A percentile compares a stretch with the other conserved stretches of the same genome.
phyloP scores from a whole-genome alignment of 1,284 basidiomycete genomes.

The Pyrrhoderma lamaoense region DNA sequence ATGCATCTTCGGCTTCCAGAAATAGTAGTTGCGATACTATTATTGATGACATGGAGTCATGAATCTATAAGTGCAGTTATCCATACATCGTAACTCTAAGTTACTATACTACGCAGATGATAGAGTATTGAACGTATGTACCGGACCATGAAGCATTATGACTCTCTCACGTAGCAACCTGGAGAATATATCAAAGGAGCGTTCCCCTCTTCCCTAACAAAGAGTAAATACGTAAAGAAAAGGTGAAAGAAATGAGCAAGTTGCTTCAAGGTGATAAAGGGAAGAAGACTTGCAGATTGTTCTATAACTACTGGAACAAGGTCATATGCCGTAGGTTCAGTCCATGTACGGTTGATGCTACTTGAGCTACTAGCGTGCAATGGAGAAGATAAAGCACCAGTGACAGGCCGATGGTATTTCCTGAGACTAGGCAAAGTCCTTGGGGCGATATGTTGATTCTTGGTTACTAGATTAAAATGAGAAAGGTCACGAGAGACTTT shows the following conservation, averaged over 20 bases:
- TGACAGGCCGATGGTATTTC: too few species aligned
- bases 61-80: slow-evolving; percentile 54
- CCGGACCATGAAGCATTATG: slow-evolving; percentile 89
- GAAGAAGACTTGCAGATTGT: slow-evolving; percentile 62
- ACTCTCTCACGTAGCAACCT: slow-evolving; percentile 84
- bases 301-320: slow-evolving; percentile 91
- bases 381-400: not conserved
- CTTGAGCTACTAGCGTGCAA: not conserved
- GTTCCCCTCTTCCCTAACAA: slow-evolving; percentile 77
- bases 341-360: slow-evolving; percentile 4
- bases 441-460: too few species aligned
- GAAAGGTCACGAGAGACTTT: too few species aligned
- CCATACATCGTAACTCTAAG: not conserved
- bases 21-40: slow-evolving; percentile 87
- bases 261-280: not conserved
- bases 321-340: slow-evolving; percentile 18
- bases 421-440: too few species aligned
- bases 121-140: slow-evolving; percentile 34
- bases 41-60: slow-evolving; percentile 77
- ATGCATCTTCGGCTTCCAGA: slow-evolving; percentile 87
- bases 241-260: not conserved
- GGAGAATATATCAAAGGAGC: slow-evolving; percentile 93
- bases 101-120: not conserved
- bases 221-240: not conserved
- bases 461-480: too few species aligned